phyloP scores from a whole-genome alignment of 2,329 filamentous ascomycete species.

The Colletotrichum siamense region DNA sequence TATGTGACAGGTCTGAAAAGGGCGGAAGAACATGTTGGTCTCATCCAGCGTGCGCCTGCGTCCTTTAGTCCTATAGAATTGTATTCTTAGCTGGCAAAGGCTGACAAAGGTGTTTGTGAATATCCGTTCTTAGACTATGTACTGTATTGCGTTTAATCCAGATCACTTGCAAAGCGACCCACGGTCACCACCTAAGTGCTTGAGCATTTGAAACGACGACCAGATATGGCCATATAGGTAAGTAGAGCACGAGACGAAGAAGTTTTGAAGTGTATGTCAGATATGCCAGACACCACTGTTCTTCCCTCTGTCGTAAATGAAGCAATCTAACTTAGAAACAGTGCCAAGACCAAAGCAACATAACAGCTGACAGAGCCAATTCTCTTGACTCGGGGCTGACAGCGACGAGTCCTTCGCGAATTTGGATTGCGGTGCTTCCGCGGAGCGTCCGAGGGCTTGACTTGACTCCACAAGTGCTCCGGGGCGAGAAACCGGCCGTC shows the following conservation, averaged over 20 bases:
- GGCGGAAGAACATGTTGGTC: background rate
- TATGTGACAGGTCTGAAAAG: background rate
- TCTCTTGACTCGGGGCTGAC: background rate
- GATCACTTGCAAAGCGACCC: background rate
- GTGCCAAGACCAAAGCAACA: background rate
- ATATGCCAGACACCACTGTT: accelerated
- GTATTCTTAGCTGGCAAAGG: background rate
- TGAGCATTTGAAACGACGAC: background rate
- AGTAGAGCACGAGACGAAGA: too few relatives aligned
- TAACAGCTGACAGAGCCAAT: background rate
- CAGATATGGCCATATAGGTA: too few relatives aligned
- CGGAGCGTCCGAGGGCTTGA: background rate
- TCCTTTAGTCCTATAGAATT: accelerated
- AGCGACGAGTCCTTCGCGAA: background rate
- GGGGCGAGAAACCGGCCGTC: background rate
- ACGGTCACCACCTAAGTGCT: background rate
- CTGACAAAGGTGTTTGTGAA: too few relatives aligned
- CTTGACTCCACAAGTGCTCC: background rate
- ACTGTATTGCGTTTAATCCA: background rate
- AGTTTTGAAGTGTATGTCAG: too few relatives aligned
- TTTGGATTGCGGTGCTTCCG: background rate
- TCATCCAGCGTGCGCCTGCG: background rate
- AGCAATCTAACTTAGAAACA: background rate
- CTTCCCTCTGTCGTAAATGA: background rate
- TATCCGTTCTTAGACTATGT: accelerated